phyloP scores from a whole-genome alignment of 352 stramenopile genomes.

The Globisporangium polare region DNA sequence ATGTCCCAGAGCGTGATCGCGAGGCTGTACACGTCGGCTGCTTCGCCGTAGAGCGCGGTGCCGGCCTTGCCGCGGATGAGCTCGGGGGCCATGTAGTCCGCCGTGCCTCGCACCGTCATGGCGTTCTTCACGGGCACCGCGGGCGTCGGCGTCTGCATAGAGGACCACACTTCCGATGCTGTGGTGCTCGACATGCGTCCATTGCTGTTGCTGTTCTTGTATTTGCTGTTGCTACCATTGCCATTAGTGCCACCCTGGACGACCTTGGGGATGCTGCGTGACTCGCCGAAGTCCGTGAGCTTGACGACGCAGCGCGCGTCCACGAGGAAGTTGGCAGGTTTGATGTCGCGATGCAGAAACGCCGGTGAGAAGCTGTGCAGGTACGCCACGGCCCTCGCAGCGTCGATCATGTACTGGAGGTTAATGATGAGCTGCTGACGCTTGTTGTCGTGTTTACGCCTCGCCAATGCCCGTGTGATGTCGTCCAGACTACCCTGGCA shows the following conservation, averaged over 20 bases:
- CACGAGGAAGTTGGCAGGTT: conserved; percentile 63
- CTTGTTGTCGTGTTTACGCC: conserved; percentile 15
- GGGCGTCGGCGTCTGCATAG: conserved; percentile 5
- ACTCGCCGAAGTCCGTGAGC: conserved; percentile 65
- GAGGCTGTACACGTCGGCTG: conserved; percentile 66
- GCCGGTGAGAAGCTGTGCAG: conserved; percentile 69
- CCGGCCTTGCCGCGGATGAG: conserved; percentile 70
- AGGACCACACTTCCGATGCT: conserved; percentile 7
- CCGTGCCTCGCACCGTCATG: conserved; percentile 77
- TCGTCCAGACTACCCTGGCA: conserved; percentile 46
- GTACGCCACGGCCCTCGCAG: conserved; percentile 57
- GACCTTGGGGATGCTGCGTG: conserved; percentile 14
- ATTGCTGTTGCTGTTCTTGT: conserved; percentile 10
- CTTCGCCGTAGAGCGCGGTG: conserved; percentile 63
- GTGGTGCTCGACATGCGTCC: background rate
- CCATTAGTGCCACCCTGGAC: conserved; percentile 31
- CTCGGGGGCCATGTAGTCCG: conserved; percentile 82
- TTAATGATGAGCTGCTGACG: conserved; percentile 43
- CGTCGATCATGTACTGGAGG: conserved; percentile 66
- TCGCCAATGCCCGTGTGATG: conserved; percentile 27
- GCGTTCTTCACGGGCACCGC: conserved; percentile 1
- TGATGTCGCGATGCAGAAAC: conserved; percentile 72
- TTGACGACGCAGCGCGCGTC: conserved; percentile 51
- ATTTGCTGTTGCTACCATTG: background rate
- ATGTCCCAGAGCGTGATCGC: conserved; percentile 84